Conservation (phyloP, 768 basidiomycete genomes). For the Psilocybe cyanescens region DNA sequence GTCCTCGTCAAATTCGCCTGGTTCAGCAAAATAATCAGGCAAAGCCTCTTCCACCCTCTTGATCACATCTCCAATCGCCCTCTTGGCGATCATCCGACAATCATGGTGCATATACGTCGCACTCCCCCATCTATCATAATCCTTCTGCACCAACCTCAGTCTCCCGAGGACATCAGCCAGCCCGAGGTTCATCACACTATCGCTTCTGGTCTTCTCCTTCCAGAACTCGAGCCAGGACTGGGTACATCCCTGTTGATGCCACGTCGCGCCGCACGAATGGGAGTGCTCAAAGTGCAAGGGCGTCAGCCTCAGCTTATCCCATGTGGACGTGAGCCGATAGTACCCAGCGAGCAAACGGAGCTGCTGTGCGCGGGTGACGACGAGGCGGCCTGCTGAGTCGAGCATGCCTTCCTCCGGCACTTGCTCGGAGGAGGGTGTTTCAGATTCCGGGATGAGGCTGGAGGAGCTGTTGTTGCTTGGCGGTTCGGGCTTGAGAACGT, state of each 20-base stretch:
- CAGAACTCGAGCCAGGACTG: slow-evolving; percentile 81
- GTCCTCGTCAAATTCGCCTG: slow-evolving; percentile 21
- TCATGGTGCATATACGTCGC: slow-evolving; percentile 83
- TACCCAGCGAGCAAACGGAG: slow-evolving; percentile 72
- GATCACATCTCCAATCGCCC: slow-evolving; percentile 56
- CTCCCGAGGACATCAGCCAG: slow-evolving; percentile 72
- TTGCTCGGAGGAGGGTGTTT: slow-evolving; percentile 17
- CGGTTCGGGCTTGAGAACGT: slow-evolving; percentile 23
- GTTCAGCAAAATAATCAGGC: slow-evolving; percentile 63
- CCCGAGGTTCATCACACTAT: slow-evolving; percentile 60
- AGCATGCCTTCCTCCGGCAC: slow-evolving; percentile 35
- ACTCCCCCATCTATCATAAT: slow-evolving; percentile 72
- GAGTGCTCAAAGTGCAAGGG: slow-evolving; percentile 72
- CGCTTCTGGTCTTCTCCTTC: slow-evolving; percentile 73
- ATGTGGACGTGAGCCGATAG: slow-evolving; percentile 65
- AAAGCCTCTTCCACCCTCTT: slow-evolving; percentile 61
- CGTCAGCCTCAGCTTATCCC: slow-evolving; percentile 63
- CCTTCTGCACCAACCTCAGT: slow-evolving; percentile 62
- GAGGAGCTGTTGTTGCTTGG: background rate
- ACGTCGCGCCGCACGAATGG: slow-evolving; percentile 63
- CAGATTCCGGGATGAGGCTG: background rate
- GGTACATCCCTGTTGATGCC: slow-evolving; percentile 74
- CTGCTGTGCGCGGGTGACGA: slow-evolving; percentile 61
- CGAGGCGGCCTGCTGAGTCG: slow-evolving; percentile 35
- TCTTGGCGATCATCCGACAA: slow-evolving; percentile 62